These are phyloP conservation scores for Venturia pyrina DNA, from an alignment of 2,329 filamentous ascomycete species.

Conservation along the genomic window DNA sequence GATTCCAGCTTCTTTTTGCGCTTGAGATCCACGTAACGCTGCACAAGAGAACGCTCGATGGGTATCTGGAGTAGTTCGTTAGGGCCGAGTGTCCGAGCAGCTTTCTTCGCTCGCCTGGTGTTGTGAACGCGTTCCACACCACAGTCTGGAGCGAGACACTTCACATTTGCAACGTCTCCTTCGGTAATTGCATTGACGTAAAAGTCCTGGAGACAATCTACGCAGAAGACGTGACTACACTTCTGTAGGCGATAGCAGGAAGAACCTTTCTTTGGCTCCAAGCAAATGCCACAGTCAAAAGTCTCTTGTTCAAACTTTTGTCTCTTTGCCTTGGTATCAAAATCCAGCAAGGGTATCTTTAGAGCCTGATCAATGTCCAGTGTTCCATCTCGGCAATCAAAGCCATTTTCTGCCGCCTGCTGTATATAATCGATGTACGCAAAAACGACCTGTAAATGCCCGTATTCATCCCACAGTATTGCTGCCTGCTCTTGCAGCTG, in stretches of 20 bases:
- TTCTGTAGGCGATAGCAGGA: constrained; percentile 72
- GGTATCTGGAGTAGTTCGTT: constrained; percentile 59
- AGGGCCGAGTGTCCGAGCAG: constrained; percentile 62
- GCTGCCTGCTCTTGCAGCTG: constrained; percentile 37
- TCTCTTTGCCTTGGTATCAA: constrained; percentile 63
- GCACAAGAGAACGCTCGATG: constrained; percentile 54
- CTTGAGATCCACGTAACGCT: constrained; percentile 80
- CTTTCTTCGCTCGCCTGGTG: constrained; percentile 38
- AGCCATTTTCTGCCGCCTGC: constrained; percentile 45
- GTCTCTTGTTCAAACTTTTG: constrained; percentile 72
- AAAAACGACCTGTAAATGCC: constrained; percentile 46
- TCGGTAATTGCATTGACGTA: constrained; percentile 82
- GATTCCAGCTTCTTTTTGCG: constrained; percentile 88
- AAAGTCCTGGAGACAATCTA: constrained; percentile 77
- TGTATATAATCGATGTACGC: constrained; percentile 52
- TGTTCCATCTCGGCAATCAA: constrained; percentile 28
- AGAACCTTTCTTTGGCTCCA: constrained; percentile 83
- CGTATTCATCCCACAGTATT: constrained; percentile 50
- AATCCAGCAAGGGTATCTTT: constrained; percentile 57
- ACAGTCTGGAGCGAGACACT: constrained; percentile 72
- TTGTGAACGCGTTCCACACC: constrained; percentile 46
- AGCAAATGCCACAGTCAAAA: constrained; percentile 78
- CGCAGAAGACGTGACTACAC: constrained; percentile 87
- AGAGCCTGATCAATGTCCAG: constrained; percentile 23
- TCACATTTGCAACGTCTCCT: constrained; percentile 69